Evolutionary conservation across 169 alveolate genomes (phyloP).

Genomic region (Condylostoma magnum): DNA sequence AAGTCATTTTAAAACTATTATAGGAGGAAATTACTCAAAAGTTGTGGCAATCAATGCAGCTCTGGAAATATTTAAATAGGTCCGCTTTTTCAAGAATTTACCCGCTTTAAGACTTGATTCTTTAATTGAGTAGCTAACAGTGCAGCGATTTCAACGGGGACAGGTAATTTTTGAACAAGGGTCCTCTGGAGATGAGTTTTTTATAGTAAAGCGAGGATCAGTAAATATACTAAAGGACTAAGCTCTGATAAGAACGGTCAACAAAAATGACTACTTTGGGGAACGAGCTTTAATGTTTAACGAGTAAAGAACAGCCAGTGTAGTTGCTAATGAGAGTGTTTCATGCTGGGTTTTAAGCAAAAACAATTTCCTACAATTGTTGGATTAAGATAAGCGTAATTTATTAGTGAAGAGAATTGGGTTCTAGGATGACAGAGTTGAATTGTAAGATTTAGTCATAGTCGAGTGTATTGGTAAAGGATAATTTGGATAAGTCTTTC

Average conservation of each 20-base stretch:
- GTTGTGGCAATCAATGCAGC: too few relatives aligned
- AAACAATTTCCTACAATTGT: conserved; percentile 35
- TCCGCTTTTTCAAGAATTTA: too few relatives aligned
- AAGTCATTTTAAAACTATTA: too few relatives aligned
- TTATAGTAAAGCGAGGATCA: conserved; percentile 42
- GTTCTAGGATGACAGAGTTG: conserved; percentile 42
- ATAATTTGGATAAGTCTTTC: conserved; percentile 35
- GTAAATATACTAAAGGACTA: conserved; percentile 27
- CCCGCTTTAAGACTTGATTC: too few relatives aligned
- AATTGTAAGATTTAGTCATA: neutral
- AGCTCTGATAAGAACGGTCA: conserved; percentile 8
- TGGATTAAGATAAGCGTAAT: conserved; percentile 41
- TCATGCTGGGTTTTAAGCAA: conserved; percentile 24
- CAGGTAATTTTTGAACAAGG: conserved; percentile 38
- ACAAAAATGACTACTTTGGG: conserved; percentile 44
- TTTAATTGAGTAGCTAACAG: too few relatives aligned
- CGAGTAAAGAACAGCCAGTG: conserved; percentile 49
- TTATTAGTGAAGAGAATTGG: conserved; percentile 42
- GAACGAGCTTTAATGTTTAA: conserved; percentile 32
- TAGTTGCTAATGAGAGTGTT: conserved; percentile 43
- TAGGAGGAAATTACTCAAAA: too few relatives aligned
- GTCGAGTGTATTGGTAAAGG: conserved; percentile 29
- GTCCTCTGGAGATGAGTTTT: conserved; percentile 33
- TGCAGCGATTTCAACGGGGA: too few relatives aligned
- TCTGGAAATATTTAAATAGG: too few relatives aligned